Conservation (phyloP, 2,329 filamentous ascomycete species). For the Gaeumannomyces tritici region DNA sequence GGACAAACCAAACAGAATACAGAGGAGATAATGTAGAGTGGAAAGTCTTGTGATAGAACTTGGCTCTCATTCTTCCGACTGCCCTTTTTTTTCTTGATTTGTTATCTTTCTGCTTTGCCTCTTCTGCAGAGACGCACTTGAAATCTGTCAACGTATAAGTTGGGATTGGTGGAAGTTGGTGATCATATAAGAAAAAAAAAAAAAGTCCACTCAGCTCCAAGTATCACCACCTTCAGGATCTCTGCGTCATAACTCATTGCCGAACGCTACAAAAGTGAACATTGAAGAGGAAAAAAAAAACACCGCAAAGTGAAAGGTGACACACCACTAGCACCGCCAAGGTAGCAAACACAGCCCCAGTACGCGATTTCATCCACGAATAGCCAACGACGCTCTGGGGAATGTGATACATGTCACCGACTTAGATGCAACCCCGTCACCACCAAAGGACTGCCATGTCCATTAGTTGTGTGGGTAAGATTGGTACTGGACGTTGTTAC, state of each 20-base stretch:
- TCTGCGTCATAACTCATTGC: neutral
- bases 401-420: neutral
- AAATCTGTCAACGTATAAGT: neutral
- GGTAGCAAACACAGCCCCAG: neutral
- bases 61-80: neutral
- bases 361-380: neutral
- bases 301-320: neutral
- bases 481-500: slow-evolving; percentile 20
- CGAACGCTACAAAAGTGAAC: neutral
- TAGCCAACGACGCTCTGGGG: neutral
- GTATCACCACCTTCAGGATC: neutral
- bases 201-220: neutral
- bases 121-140: neutral
- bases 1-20: neutral
- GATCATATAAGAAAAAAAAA: neutral
- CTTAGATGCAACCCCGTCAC: neutral
- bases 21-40: neutral
- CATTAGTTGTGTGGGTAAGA: slow-evolving; percentile 17
- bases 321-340: neutral
- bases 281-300: neutral
- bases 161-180: neutral
- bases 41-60: neutral
- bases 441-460: neutral
- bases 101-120: neutral
- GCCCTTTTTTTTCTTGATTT: neutral